A percentile compares a stretch with the other conserved stretches of the same genome.
phyloP scores from a whole-genome alignment of 2,329 filamentous ascomycete species.

The Xylariales sp. region DNA sequence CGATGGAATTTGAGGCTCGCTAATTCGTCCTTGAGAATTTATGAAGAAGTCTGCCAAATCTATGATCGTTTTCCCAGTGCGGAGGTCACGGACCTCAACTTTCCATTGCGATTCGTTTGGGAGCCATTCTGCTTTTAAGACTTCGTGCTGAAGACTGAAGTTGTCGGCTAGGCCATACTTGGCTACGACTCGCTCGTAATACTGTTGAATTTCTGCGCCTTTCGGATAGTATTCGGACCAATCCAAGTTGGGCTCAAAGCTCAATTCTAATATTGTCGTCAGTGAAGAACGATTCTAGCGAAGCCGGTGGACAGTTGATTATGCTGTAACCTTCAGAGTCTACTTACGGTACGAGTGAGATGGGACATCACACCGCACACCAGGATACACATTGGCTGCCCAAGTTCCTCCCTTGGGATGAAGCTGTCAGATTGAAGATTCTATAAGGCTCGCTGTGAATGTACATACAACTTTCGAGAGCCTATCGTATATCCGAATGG shows the following conservation, averaged over 20 bases:
- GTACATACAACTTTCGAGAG: not conserved
- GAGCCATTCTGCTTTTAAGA: not conserved
- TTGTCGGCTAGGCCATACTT: not conserved
- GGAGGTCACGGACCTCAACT: slow-evolving; percentile 4
- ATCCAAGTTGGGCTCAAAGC: slow-evolving; percentile 11
- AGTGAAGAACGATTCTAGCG: not conserved
- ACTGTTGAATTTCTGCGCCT: slow-evolving; percentile 7
- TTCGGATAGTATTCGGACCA: slow-evolving; percentile 13
- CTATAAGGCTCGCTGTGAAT: not conserved
- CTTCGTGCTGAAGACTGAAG: not conserved
- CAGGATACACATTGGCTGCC: slow-evolving; percentile 16
- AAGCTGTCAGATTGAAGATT: not conserved
- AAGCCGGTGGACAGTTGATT: too few species aligned
- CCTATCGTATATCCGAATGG: slow-evolving; percentile 9
- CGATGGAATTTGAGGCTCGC: not conserved
- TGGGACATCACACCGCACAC: slow-evolving; percentile 16
- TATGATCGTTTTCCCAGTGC: slow-evolving; percentile 2
- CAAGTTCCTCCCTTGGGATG: slow-evolving; percentile 11
- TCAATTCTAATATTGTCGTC: slow-evolving; percentile 1
- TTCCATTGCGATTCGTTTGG: slow-evolving; percentile 8
- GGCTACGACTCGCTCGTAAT: slow-evolving; percentile 9
- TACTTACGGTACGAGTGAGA: slow-evolving; percentile 19
- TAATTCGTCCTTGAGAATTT: slow-evolving; percentile 6
- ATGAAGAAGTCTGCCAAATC: slow-evolving; percentile 12
- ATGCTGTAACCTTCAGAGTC: not conserved